Base-by-base conservation (phyloP, 2,329 filamentous ascomycete species). In the Penicillium hordei region DNA sequence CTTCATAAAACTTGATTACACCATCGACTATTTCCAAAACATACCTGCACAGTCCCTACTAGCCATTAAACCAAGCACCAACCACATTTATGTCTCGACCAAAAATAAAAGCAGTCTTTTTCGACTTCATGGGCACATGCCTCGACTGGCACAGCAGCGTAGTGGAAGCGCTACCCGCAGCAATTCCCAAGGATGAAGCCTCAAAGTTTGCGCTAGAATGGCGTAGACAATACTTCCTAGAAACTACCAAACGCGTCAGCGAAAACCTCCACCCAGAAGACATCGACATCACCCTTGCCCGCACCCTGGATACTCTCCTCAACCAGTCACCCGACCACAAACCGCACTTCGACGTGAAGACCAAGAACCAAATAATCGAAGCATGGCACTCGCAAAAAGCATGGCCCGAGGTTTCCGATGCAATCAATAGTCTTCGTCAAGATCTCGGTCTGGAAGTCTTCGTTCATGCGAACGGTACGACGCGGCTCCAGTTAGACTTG, bases 111-210 rank as follows among this genome's bases (percentile, higher is more conserved):
- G 81, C 79, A 3, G 72, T 83, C 42, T 79, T 83, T 61, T 84
- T 84, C 69, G 80, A 85, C 70, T 81, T 84, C 64, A 84, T 84
- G 82, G 82, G 83, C 25, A 85, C 82, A 27, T 84, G 82, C 60
- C 79, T 82, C 3, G 76, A 85, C 66, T 85, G 81, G 82, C 81
- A 84, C 58, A 68, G 65, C 46, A 73, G 73, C 38, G 71, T 78
- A 10, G 60, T 74, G n/a, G 29, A 65, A 19, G 65, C 72, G 3
- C 64, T 79, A 2, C 79, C 78, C 1, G 8, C 61, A 2, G 60
- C 66, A 0, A 70, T 81, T 25, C 55, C 74, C 7, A 34, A 65
- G 21, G 49, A 61, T 0, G 65, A 69, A 12, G 66, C 73, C 12
- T 79, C 75, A 7, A 60, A 60, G 1, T 63, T 85, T 42, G 81